Percentiles rank a stretch among this genome's conserved stretches.
phyloP scores from a whole-genome alignment of 108 stramenopile species.

The Cylindrotheca fusiformis region DNA sequence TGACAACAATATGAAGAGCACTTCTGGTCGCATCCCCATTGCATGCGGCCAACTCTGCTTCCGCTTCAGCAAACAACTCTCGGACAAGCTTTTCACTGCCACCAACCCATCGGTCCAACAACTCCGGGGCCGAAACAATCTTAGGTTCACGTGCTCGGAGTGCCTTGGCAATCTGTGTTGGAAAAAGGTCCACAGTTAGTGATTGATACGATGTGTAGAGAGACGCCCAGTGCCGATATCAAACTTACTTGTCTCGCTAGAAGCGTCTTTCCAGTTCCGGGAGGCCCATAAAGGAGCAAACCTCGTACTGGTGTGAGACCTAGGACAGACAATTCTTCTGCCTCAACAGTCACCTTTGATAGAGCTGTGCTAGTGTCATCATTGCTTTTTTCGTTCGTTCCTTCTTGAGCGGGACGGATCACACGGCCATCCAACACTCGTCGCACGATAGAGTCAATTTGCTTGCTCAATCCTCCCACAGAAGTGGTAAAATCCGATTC shows the following conservation, averaged over 20 bases:
- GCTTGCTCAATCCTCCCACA: constrained; percentile 66
- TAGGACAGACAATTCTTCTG: constrained; percentile 67
- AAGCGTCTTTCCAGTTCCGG: constrained; percentile 65
- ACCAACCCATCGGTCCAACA: constrained; percentile 97
- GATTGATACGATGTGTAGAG: too few relatives aligned
- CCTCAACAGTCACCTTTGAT: constrained; percentile 40
- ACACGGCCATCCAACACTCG: constrained; percentile 73
- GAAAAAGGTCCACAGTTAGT: too few relatives aligned
- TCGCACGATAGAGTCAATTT: constrained; percentile 79
- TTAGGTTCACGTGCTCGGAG: constrained; percentile 88
- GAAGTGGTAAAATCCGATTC: constrained; percentile 44
- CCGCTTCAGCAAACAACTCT: constrained; percentile 93
- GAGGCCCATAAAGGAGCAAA: constrained; percentile 81
- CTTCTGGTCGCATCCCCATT: constrained; percentile 52
- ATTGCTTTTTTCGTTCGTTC: neutral
- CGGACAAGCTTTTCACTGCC: constrained; percentile 90
- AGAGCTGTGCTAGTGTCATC: constrained; percentile 35
- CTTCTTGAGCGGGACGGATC: constrained; percentile 45
- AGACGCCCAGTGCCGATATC: constrained; percentile 47
- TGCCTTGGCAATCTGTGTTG: constrained; percentile 63
- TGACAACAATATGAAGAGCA: constrained; percentile 75
- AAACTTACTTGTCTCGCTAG: constrained; percentile 21
- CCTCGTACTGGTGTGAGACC: constrained; percentile 85
- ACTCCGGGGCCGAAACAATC: constrained; percentile 92
- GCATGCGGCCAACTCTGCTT: constrained; percentile 68